Base-by-base conservation (phyloP, 169 alveolate genomes). In the Neospora caninum region DNA sequence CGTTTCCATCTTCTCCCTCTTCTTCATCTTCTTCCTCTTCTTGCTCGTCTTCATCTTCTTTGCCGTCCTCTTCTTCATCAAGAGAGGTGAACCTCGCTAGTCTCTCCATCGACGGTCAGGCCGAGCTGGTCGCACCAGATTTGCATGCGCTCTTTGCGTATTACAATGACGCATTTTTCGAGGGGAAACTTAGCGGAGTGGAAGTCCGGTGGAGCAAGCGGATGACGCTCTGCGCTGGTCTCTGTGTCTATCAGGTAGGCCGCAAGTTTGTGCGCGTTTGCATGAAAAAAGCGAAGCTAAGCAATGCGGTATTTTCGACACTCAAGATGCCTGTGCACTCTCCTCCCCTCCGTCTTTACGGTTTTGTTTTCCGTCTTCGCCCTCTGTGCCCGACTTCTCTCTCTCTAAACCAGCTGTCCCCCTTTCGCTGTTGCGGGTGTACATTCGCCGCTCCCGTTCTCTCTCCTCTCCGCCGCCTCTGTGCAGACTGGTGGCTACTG, bases 201-300 rank as follows among this genome's bases (percentile, higher is more conserved):
- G 96, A 94, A 70, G 93, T 98, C 39, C 97, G 94, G 88, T 97
- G 99, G 98, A 96, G 98, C 70, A 93, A 87, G 38, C 96, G 98
- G 94, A 98, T 98, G 99, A 97, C 98, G 31, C 93, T 95, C 34
- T 98, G 99, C 94, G 99, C 99, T 20, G 99, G 99, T 0, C 95
- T 96, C 38, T 98, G 99, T 93, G 96, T 96, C 82, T 96, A 96
- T 92, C 94, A 97, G 58, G 96, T 88, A 22, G 27, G 45, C 53
- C 22, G n/a, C 10, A 22, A 41, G 36, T 84, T 6, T 20, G 34
- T 13, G n/a, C 58, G 58, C 58, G 58, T 49, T 49, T 13, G 58
- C n/a, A n/a, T n/a, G n/a, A n/a, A n/a, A n/a, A 49, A 49, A 49
- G 58, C 58, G 13, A 49, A 49, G 58, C 13, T 49, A 49, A 49